These are phyloP conservation scores for Scedosporium aurantiacum DNA, from an alignment of 2,329 filamentous ascomycete species.

Conservation along the genomic window DNA sequence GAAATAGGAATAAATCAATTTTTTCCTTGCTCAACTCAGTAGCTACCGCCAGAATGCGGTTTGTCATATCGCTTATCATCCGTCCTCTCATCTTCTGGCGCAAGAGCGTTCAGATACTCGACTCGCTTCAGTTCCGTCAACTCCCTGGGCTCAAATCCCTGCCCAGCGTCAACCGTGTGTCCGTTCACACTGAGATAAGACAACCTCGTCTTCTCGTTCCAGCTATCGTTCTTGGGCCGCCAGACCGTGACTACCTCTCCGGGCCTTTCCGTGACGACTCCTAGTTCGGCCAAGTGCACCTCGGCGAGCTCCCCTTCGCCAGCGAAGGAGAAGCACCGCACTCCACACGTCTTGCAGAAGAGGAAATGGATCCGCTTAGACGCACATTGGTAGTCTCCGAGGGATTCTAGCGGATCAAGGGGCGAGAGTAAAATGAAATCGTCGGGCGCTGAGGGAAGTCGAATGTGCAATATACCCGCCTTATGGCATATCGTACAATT, in stretches of 20 bases:
- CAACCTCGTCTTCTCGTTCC: background rate
- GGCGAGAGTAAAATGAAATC: background rate
- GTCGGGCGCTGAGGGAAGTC: conserved; percentile 17
- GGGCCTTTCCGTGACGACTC: background rate
- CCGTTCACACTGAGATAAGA: conserved; percentile 27
- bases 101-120: conserved; percentile 10
- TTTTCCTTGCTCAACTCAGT: background rate
- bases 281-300: background rate
- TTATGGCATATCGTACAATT: conserved; percentile 40
- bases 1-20: background rate
- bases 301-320: conserved; percentile 20
- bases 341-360: conserved; percentile 35
- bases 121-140: conserved; percentile 24
- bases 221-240: background rate
- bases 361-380: conserved; percentile 25
- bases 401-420: background rate
- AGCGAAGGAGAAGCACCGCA: conserved; percentile 28
- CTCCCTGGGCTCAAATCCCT: conserved; percentile 25
- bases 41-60: background rate
- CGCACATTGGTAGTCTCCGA: conserved; percentile 24
- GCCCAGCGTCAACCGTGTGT: conserved; percentile 22
- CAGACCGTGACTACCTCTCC: background rate
- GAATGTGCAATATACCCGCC: conserved; percentile 32
- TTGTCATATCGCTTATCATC: background rate
- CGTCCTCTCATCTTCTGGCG: background rate